These are phyloP conservation scores for Oryza coarctata DNA, from an alignment of 176 grass and related monocot species.

Conservation along the genomic window DNA sequence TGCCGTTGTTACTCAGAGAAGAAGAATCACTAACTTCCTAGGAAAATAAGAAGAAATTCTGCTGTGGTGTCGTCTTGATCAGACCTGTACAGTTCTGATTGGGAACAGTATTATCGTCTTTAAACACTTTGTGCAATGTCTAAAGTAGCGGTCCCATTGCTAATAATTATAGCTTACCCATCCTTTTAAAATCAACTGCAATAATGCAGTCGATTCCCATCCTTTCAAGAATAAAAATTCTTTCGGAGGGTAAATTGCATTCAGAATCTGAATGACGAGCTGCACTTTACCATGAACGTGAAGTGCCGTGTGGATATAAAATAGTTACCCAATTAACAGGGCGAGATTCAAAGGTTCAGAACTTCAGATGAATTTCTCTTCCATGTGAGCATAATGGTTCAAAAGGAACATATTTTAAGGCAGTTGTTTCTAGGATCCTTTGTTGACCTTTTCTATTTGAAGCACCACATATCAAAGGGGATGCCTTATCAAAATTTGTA, in stretches of 20 bases:
- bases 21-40: neutral
- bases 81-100: neutral
- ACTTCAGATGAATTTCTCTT: neutral
- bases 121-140: neutral
- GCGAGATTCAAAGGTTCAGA: constrained; percentile 2
- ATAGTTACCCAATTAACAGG: neutral
- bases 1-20: constrained; percentile 8
- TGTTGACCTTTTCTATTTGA: no score
- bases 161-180: constrained; percentile 13
- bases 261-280: neutral
- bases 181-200: constrained; percentile 12
- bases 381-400: neutral
- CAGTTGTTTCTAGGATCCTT: neutral
- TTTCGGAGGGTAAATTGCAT: neutral
- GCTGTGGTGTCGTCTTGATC: neutral
- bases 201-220: constrained; percentile 16
- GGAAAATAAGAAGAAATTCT: neutral
- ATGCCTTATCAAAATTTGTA: no score
- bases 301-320: neutral
- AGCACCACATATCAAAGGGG: no score
- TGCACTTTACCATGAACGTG: neutral
- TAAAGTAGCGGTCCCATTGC: neutral
- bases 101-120: neutral
- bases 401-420: neutral
- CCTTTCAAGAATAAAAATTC: neutral